These are phyloP conservation scores for Solanum hybrid DNA, from an alignment of 305 asterid species.

Conservation along the genomic window DNA sequence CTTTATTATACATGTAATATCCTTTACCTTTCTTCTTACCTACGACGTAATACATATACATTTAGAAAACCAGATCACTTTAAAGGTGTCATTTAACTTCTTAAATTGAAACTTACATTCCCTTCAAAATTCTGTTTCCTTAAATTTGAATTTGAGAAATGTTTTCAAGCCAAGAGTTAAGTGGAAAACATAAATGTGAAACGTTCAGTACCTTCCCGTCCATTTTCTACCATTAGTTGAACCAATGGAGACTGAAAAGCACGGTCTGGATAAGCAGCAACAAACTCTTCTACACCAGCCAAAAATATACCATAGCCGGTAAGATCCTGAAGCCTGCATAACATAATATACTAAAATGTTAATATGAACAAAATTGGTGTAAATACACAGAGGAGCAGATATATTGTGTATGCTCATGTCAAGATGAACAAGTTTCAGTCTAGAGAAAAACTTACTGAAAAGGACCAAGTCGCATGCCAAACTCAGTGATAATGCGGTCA, in stretches of 20 bases:
- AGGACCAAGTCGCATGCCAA: slow-evolving; percentile 30
- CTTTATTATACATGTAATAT: slow-evolving; percentile 9
- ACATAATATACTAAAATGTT: not conserved
- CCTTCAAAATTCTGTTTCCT: not conserved
- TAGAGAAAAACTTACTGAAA: slow-evolving; percentile 20
- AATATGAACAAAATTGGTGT: not conserved
- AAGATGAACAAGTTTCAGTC: not conserved
- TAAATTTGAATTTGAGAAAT: not conserved
- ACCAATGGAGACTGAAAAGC: slow-evolving; percentile 25
- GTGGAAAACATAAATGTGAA: not conserved
- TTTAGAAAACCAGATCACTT: not conserved
- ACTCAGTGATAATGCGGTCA: slow-evolving; percentile 21
- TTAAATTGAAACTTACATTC: not conserved
- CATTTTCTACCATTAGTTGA: slow-evolving; percentile 21
- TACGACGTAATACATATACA: not conserved
- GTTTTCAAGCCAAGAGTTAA: not conserved
- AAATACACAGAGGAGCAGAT: not conserved
- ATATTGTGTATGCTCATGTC: not conserved
- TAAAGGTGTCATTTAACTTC: not conserved
- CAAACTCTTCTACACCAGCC: slow-evolving; percentile 15
- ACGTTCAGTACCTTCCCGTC: slow-evolving; percentile 6
- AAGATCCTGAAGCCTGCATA: slow-evolving; percentile 25
- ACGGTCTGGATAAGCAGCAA: slow-evolving; percentile 17
- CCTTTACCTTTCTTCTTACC: slow-evolving; percentile 18
- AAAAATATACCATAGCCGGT: slow-evolving; percentile 19